Evolutionary conservation across 208 protist genomes (phyloP).

Genomic region (Eutreptiella sp.): DNA sequence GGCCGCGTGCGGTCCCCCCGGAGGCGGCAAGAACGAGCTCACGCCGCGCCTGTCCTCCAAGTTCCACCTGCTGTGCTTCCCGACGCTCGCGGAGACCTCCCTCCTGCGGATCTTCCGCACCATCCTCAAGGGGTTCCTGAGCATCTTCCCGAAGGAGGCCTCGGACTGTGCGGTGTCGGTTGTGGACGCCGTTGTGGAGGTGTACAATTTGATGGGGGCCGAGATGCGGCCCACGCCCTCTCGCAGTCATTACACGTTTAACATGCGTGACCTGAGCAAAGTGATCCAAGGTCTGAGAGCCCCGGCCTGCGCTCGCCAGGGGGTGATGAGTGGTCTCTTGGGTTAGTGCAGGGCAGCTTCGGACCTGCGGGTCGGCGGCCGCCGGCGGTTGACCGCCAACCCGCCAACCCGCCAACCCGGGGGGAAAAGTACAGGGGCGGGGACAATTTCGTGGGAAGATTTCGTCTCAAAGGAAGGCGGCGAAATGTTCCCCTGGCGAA

Average conservation of each 20-base stretch:
- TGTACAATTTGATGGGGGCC: conserved; percentile 84
- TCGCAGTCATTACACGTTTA: conserved; percentile 98
- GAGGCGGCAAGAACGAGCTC: conserved; percentile 85
- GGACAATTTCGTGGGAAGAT: too few relatives aligned
- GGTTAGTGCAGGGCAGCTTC: too few relatives aligned
- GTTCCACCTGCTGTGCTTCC: conserved; percentile 87
- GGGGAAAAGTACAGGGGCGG: too few relatives aligned
- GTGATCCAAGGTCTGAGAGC: conserved; percentile 80
- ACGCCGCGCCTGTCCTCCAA: conserved; percentile 80
- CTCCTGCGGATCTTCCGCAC: conserved; percentile 87
- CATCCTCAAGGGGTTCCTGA: conserved; percentile 84
- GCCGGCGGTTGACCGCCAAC: too few relatives aligned
- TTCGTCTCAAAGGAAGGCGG: too few relatives aligned
- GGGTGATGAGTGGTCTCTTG: too few relatives aligned
- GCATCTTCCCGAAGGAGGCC: conserved; percentile 45
- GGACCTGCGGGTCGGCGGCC: too few relatives aligned
- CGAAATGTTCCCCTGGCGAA: too few relatives aligned
- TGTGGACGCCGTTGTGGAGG: conserved; percentile 79
- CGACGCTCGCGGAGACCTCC: conserved; percentile 69
- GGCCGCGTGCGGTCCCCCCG: conserved; percentile 83
- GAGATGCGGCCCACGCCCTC: conserved; percentile 93
- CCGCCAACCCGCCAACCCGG: too few relatives aligned
- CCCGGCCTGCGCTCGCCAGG: too few relatives aligned
- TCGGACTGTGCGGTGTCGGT: conserved; percentile 53
- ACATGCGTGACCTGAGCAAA: conserved; percentile 93